These are phyloP conservation scores for Venturia carpophila DNA, from an alignment of 2,329 filamentous ascomycete genomes.

Conservation along the genomic window DNA sequence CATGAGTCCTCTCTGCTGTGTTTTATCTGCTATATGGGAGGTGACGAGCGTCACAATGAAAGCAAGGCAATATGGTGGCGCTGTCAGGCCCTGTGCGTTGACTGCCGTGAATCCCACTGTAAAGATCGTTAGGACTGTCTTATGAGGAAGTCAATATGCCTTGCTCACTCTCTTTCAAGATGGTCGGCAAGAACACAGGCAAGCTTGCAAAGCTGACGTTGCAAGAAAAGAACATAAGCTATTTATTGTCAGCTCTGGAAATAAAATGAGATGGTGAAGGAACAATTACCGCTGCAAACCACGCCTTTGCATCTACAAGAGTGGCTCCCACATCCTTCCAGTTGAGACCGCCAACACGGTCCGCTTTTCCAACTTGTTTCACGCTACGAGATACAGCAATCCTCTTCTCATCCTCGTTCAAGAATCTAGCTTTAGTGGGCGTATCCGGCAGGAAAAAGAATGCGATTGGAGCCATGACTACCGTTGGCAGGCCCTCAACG, in stretches of 20 bases:
- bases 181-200: constrained; percentile 79
- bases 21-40: constrained; percentile 62
- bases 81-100: constrained; percentile 67
- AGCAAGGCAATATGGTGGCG: constrained; percentile 70
- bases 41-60: constrained; percentile 66
- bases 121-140: constrained; percentile 32
- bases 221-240: constrained; percentile 73
- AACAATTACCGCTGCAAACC: constrained; percentile 55
- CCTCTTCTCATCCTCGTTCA: constrained; percentile 42
- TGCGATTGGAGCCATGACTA: constrained; percentile 64
- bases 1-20: constrained; percentile 54
- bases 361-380: constrained; percentile 27
- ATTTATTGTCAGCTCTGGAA: constrained; percentile 26
- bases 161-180: constrained; percentile 55
- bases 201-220: constrained; percentile 85
- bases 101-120: constrained; percentile 62
- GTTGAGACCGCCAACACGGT: constrained; percentile 38
- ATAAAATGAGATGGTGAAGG: constrained; percentile 23
- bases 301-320: constrained; percentile 59
- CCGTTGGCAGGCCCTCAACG: constrained; percentile 74
- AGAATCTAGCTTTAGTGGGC: constrained; percentile 44
- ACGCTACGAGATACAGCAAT: constrained; percentile 42
- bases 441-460: constrained; percentile 72
- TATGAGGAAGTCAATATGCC: constrained; percentile 38
- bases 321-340: constrained; percentile 51